These are phyloP conservation scores for Paraphoma sp. DNA, from an alignment of 2,329 filamentous ascomycete species.

Conservation along the genomic window DNA sequence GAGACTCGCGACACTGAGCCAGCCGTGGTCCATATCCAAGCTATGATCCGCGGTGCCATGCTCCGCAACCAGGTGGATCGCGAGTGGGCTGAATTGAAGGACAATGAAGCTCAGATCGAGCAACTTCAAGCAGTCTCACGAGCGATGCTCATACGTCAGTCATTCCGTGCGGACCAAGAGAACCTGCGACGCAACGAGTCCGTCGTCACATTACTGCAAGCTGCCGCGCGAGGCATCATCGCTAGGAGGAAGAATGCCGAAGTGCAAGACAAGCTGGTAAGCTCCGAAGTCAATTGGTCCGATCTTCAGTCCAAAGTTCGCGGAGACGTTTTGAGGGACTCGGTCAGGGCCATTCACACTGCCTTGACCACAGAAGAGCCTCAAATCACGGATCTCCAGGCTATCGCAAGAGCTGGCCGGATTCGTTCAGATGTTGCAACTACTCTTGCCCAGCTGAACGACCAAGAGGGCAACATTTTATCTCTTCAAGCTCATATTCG, in stretches of 20 bases:
- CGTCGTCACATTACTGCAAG: slow-evolving; percentile 65
- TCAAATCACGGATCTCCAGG: slow-evolving; percentile 48
- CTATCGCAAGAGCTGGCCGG: slow-evolving; percentile 47
- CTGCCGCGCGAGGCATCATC: slow-evolving; percentile 63
- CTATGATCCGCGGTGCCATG: slow-evolving; percentile 70
- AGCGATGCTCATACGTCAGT: slow-evolving; percentile 50
- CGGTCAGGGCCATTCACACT: slow-evolving; percentile 37
- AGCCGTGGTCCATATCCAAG: slow-evolving; percentile 60
- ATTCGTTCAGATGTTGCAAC: slow-evolving; percentile 39
- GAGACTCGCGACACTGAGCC: slow-evolving; percentile 69
- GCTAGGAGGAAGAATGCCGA: slow-evolving; percentile 50
- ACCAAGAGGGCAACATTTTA: slow-evolving; percentile 53
- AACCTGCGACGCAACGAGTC: slow-evolving; percentile 48
- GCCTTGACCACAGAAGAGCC: slow-evolving; percentile 40
- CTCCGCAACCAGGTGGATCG: slow-evolving; percentile 63
- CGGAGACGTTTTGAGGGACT: slow-evolving; percentile 44
- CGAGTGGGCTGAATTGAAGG: slow-evolving; percentile 39
- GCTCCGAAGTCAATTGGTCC: slow-evolving; percentile 50
- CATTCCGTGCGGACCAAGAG: slow-evolving; percentile 42
- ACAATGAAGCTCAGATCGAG: slow-evolving; percentile 58
- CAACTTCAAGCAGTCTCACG: slow-evolving; percentile 51
- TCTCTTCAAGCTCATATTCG: slow-evolving; percentile 61
- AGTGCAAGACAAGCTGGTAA: slow-evolving; percentile 51
- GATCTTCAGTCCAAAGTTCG: slow-evolving; percentile 56
- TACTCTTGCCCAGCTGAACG: slow-evolving; percentile 49